phyloP scores from a whole-genome alignment of 2,329 filamentous ascomycete species.

The Coniochaeta sp. region DNA sequence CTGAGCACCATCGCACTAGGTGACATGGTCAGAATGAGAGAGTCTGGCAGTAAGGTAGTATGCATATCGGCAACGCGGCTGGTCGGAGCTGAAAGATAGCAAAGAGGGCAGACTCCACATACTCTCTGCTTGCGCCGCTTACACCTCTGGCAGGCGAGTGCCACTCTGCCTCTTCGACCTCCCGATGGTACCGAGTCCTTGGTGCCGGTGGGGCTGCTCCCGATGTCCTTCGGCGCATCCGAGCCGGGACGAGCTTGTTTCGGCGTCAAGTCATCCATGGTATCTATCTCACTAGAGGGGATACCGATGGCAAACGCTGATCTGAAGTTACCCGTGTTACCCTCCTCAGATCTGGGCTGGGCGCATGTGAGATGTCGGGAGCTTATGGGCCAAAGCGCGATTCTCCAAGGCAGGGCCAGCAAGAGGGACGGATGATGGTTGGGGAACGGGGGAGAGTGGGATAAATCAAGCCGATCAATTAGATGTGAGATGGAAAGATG shows the following conservation, averaged over 20 bases:
- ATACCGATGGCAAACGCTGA: background rate
- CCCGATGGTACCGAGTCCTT: background rate
- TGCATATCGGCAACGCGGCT: background rate
- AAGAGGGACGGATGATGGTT: no score
- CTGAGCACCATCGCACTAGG: slow-evolving; percentile 18
- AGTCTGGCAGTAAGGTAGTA: background rate
- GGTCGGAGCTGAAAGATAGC: background rate
- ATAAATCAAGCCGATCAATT: background rate
- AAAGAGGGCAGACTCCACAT: slow-evolving; percentile 1
- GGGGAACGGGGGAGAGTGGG: background rate
- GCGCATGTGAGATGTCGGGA: background rate
- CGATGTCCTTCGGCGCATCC: background rate
- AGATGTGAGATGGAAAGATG: background rate
- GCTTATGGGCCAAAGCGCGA: background rate
- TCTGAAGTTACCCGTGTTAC: background rate
- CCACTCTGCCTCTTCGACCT: slow-evolving; percentile 8
- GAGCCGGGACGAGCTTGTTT: background rate
- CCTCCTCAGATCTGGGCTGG: background rate
- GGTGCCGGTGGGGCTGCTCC: background rate
- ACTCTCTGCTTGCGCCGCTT: slow-evolving; percentile 19
- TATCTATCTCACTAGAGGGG: background rate
- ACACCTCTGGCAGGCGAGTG: slow-evolving; percentile 18
- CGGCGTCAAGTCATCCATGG: background rate
- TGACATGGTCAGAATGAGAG: background rate
- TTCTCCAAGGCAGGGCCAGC: no score